Base-by-base conservation (phyloP, 2,329 filamentous ascomycete genomes). In the Trichoderma brevicompactum region DNA sequence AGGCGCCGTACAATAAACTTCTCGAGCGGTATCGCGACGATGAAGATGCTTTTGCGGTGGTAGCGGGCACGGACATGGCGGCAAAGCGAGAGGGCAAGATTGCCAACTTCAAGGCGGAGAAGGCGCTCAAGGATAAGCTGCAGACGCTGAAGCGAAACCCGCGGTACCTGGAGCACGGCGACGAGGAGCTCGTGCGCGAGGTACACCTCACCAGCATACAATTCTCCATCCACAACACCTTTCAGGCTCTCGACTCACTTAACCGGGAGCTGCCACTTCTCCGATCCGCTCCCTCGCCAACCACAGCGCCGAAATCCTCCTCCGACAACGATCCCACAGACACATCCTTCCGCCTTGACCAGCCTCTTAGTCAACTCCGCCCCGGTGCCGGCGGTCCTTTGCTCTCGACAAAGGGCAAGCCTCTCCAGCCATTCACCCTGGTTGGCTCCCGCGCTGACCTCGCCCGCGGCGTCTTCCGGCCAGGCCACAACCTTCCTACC, bases 401-500 rank as follows among this genome's bases (percentile, higher is more conserved):
- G 19, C 82, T 99, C 28, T 91, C 88, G 68, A 85, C 83, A 67
- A 84, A 89, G 65, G 95, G 95, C 50, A 95, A 92, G 74, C 95
- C 95, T 13, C 82, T 98, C 70, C 88, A 94, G 71, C 94, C 94
- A 0, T 98, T 99, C 73, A 97, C 93, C 1, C 82, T 99, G 23
- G 83, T 96, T 5, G 89, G 90, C 66, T 89, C 84, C 69, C 86
- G 95, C 43, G 87, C 92, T 68, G 89, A 92, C 67, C 78, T 97
- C 66, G 86, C 89, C 67, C 83, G 89, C 66, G 90, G 90, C 2
- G 94, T 99, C 0, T 99, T 99, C 78, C 85, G 92, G 64, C 87
- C 92, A 0, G 92, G 95, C 7, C 95, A 99, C 76, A 97, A 92
- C 78, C 80, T 99, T 66, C 95, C 95, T 0, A 98, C 95, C 3